phyloP scores from a whole-genome alignment of 257 asterid genomes.

The Solanum ossicruentum region DNA sequence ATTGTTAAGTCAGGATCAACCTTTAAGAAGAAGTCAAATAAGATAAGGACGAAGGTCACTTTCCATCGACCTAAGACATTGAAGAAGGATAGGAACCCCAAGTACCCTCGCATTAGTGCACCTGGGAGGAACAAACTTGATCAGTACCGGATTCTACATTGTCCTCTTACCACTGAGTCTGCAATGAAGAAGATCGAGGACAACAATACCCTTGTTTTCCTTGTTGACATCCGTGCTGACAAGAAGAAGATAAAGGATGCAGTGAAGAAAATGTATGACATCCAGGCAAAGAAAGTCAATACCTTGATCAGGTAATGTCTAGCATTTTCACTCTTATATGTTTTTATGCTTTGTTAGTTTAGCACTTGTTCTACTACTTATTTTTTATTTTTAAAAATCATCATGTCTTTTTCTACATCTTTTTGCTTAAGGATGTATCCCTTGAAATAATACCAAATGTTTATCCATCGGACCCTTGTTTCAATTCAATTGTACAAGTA shows the following conservation, averaged over 20 bases:
- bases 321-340: neutral
- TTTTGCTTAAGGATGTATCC: neutral
- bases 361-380: neutral
- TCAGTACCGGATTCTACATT: slow-evolving; percentile 33
- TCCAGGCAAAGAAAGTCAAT: slow-evolving; percentile 20
- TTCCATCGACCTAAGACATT: slow-evolving; percentile 42
- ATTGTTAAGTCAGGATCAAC: slow-evolving; percentile 24
- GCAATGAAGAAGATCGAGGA: slow-evolving; percentile 18
- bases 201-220: slow-evolving; percentile 44
- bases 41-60: slow-evolving; percentile 41
- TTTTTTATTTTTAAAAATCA: neutral
- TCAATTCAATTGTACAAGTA: neutral
- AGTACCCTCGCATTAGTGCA: slow-evolving; percentile 41
- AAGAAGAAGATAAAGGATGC: slow-evolving; percentile 41
- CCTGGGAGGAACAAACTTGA: slow-evolving; percentile 42
- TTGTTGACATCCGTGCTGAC: slow-evolving; percentile 19
- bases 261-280: slow-evolving; percentile 36
- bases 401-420: neutral
- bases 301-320: slow-evolving; percentile 36
- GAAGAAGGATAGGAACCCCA: slow-evolving; percentile 13
- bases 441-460: neutral
- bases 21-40: slow-evolving; percentile 35
- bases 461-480: neutral
- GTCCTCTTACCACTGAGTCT: slow-evolving; percentile 10
- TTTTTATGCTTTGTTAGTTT: neutral